Conservation (phyloP, 2,329 filamentous ascomycete species). For the Aspergillus japonicus region DNA sequence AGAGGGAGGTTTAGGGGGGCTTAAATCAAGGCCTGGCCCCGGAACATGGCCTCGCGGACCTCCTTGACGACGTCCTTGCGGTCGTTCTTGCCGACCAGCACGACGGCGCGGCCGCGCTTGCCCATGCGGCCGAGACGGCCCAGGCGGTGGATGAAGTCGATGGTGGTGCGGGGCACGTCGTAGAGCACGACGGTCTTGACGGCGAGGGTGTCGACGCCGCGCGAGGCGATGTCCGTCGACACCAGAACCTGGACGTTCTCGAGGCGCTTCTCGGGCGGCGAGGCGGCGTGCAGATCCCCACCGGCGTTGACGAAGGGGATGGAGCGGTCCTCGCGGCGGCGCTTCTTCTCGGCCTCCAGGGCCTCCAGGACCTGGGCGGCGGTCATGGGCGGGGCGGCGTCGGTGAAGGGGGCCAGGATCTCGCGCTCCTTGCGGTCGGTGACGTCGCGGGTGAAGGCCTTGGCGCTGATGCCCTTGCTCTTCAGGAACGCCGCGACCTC, state of each 20-base stretch:
- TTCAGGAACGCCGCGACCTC: slow-evolving; percentile 76
- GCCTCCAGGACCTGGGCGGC: slow-evolving; percentile 35
- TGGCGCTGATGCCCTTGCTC: slow-evolving; percentile 83
- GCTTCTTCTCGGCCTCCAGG: slow-evolving; percentile 21
- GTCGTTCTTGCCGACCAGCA: slow-evolving; percentile 86
- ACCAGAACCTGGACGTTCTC: slow-evolving; percentile 84
- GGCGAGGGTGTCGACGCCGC: slow-evolving; percentile 90
- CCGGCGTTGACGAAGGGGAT: slow-evolving; percentile 43
- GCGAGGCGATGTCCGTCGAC: slow-evolving; percentile 85
- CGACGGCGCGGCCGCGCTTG: slow-evolving; percentile 80
- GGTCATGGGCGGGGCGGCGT: slow-evolving; percentile 36
- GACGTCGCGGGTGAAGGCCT: slow-evolving; percentile 81
- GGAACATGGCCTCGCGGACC: slow-evolving; percentile 85
- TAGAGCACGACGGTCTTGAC: slow-evolving; percentile 91
- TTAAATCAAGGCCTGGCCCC: slow-evolving; percentile 73
- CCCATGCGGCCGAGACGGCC: slow-evolving; percentile 93
- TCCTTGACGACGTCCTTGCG: slow-evolving; percentile 87
- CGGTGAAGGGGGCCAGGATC: slow-evolving; percentile 72
- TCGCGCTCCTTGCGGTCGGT: slow-evolving; percentile 73
- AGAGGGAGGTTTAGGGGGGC: not conserved
- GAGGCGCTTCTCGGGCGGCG: slow-evolving; percentile 27
- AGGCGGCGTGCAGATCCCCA: not conserved
- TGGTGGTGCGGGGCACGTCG: slow-evolving; percentile 95
- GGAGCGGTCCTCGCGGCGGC: slow-evolving; percentile 33
- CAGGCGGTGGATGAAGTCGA: slow-evolving; percentile 96